Conservation (phyloP, 1,139 yeast genomes). For the Protomyces lactucae-debilis region DNA sequence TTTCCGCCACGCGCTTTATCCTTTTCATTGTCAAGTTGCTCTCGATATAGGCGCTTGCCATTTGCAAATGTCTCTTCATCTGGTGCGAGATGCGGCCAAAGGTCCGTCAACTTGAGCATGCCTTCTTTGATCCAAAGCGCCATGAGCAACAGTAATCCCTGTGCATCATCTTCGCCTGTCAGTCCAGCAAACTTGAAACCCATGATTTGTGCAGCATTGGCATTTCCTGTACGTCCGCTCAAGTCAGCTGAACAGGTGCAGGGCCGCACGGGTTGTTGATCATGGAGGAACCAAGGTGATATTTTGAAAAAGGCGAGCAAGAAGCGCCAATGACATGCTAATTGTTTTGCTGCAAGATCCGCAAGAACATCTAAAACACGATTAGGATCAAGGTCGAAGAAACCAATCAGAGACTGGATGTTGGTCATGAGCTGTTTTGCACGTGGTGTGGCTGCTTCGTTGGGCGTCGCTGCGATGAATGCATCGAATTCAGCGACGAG, state of each 20-base stretch:
- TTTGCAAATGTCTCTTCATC: constrained; percentile 42
- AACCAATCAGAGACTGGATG: constrained; percentile 63
- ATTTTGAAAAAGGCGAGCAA: background rate
- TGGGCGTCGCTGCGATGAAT: constrained; percentile 8
- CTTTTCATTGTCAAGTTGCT: constrained; percentile 57
- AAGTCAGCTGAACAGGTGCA: constrained; percentile 2
- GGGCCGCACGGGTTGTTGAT: background rate
- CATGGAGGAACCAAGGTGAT: constrained; percentile 17
- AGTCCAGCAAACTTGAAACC: constrained; percentile 51
- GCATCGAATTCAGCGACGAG: constrained; percentile 51
- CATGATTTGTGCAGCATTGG: constrained; percentile 55
- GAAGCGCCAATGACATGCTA: constrained; percentile 13
- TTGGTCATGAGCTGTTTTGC: constrained; percentile 49
- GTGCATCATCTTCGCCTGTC: constrained; percentile 42
- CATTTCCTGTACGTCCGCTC: constrained; percentile 50
- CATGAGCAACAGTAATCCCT: constrained; percentile 44
- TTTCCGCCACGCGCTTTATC: constrained; percentile 59
- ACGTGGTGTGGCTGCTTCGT: constrained; percentile 38
- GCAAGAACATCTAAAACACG: constrained; percentile 61
- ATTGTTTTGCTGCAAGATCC: constrained; percentile 41
- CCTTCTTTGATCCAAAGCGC: constrained; percentile 65
- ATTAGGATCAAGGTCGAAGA: constrained; percentile 70
- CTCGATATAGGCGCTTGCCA: constrained; percentile 48
- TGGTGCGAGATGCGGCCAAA: constrained; percentile 57
- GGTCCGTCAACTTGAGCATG: constrained; percentile 57